Percentiles rank a stretch among this genome's conserved stretches.
Conservation (phyloP, 1,284 basidiomycete species). For the Ganoderma multipileum region DNA sequence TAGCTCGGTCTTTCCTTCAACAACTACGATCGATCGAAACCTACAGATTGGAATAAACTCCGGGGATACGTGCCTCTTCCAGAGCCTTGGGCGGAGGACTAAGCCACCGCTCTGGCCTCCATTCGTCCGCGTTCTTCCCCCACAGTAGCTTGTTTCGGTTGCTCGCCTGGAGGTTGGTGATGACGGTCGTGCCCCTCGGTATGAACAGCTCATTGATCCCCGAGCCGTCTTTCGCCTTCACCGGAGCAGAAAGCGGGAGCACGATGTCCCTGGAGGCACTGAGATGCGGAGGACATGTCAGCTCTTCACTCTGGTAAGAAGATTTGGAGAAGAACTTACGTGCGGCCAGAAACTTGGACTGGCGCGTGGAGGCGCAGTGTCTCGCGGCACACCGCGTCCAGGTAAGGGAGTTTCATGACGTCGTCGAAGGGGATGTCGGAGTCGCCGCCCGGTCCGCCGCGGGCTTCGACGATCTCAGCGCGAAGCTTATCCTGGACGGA, state of each 20-base stretch:
- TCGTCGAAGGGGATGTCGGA: conserved; percentile 11
- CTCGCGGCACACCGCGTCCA: conserved; percentile 51
- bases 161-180: conserved; percentile 6
- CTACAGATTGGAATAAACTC: conserved; percentile 14
- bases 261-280: conserved; percentile 7
- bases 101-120: conserved; percentile 14
- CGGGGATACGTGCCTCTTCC: conserved; percentile 8
- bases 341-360: neutral
- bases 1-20: neutral
- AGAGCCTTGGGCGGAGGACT: neutral
- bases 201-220: conserved; percentile 3
- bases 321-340: no score
- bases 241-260: conserved; percentile 2
- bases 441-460: conserved; percentile 34
- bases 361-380: conserved; percentile 53
- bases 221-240: neutral
- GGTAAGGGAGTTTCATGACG: conserved; percentile 46
- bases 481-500: conserved; percentile 2
- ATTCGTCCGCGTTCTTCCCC: conserved; percentile 6
- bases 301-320: no score
- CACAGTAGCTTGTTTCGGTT: conserved; percentile 5
- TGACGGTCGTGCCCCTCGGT: neutral
- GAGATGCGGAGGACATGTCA: no score
- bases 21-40: neutral
- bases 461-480: conserved; percentile 6